Evolutionary conservation across 2,329 filamentous ascomycete genomes (phyloP).

Genomic region (Colletotrichum gloeosporioides): DNA sequence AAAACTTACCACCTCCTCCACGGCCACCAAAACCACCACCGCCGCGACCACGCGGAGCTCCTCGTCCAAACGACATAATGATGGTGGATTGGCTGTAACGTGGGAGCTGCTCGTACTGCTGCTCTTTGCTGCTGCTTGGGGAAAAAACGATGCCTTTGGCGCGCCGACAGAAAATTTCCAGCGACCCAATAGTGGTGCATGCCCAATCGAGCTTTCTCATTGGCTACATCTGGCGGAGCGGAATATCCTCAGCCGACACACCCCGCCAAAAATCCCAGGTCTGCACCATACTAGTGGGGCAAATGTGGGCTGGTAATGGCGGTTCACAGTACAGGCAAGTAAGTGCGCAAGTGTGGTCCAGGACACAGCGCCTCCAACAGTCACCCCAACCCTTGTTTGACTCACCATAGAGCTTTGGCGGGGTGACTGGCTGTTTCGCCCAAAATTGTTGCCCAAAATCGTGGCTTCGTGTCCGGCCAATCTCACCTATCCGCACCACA

Average conservation of each 20-base stretch:
- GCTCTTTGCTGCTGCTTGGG: neutral
- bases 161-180: slow-evolving; percentile 23
- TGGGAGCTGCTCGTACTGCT: slow-evolving; percentile 18
- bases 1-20: slow-evolving; percentile 15
- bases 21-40: slow-evolving; percentile 24
- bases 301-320: neutral
- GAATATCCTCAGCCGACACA: neutral
- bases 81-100: slow-evolving; percentile 1
- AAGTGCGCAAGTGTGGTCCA: neutral
- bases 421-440: slow-evolving; percentile 17
- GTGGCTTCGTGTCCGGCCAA: neutral
- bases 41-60: slow-evolving; percentile 24
- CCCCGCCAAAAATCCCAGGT: slow-evolving; percentile 8
- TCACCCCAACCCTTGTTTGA: slow-evolving; percentile 17
- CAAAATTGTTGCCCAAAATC: slow-evolving; percentile 7
- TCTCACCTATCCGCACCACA: neutral
- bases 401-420: slow-evolving; percentile 21
- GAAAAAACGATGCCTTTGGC: neutral
- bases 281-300: neutral
- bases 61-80: slow-evolving; percentile 25
- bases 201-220: slow-evolving; percentile 11
- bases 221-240: neutral
- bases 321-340: neutral
- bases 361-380: neutral
- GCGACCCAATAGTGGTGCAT: slow-evolving; percentile 17